Evolutionary conservation across 768 basidiomycete species (phyloP), one percentile per base, ranked within the genome.

Genomic region (Melanogaster broomeanus): DNA sequence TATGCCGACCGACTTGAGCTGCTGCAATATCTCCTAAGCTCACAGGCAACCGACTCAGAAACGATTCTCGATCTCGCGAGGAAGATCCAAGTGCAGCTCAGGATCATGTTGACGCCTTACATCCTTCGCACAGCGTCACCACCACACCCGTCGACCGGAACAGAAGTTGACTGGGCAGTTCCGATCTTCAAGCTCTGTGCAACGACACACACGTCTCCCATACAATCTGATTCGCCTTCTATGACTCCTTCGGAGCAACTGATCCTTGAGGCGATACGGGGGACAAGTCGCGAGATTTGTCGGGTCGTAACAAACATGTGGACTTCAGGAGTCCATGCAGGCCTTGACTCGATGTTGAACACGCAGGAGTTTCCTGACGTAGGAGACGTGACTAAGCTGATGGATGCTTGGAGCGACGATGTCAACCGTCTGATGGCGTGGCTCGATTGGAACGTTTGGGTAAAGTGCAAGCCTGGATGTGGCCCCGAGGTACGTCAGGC

Each of bases 1-100:
- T 77, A 75, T 45, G 67, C 66, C 6, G 70, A 68, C 16, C 62
- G 79, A n/a, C 62, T 81, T 12, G 74, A 78, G 47, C 51, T 72
- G 18, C 52, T 75, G 8, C 70, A 61, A 12, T 62, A 74, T 52
- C 60, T 75, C 21, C 64, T 80, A 6, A 66, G 69, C 38, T 44
- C 52, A 31, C 42, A 30, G 11, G 15, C 34, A 3, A 39, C 63
- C 11, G 52, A 66, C 18, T 21, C 58, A 8, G 42, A 54, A 19
- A 44, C 18, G 19, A n/a, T 61, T 21, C 4, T 56, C 15, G 50
- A 53, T 45, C 38, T 35, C 21, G 48, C 51, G 12, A 42, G 34
- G 19, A 48, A 49, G 18, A 35, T 45, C 9, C 53, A 55, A 13
- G 50, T 39, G 15, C 64, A 67, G 46, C 51, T 67, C n/a, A 56